Evolutionary conservation across 805 yeast genomes (phyloP).

Genomic region (Schwanniomyces polymorphus): DNA sequence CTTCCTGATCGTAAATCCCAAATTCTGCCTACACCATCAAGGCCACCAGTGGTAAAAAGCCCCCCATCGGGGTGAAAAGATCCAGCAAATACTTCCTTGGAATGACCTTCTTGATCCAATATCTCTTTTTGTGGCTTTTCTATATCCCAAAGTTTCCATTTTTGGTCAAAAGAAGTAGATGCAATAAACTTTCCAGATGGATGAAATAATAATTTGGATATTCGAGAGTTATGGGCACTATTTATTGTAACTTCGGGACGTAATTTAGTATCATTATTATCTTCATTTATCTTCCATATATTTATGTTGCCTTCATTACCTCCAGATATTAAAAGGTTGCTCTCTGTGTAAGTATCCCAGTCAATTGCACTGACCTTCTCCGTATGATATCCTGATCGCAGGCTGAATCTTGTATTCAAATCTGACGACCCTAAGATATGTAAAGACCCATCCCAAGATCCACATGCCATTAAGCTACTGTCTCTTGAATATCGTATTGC

Average conservation of each 20-base stretch:
- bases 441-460: constrained; percentile 83
- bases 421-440: constrained; percentile 45
- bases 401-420: constrained; percentile 25
- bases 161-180: constrained; percentile 76
- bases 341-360: constrained; percentile 48
- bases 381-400: constrained; percentile 44
- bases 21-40: constrained; percentile 67
- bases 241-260: constrained; percentile 17
- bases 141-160: constrained; percentile 90
- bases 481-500: constrained; percentile 46
- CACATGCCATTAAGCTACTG: constrained; percentile 50
- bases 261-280: constrained; percentile 3
- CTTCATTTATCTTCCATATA: constrained; percentile 23
- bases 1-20: constrained; percentile 90
- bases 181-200: constrained; percentile 59
- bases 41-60: constrained; percentile 71
- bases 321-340: constrained; percentile 26
- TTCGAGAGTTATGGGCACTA: constrained; percentile 47
- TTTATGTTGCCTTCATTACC: constrained; percentile 39
- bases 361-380: constrained; percentile 74
- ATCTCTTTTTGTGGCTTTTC: constrained; percentile 44
- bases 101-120: constrained; percentile 81
- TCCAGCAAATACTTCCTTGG: constrained; percentile 64
- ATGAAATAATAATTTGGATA: constrained; percentile 62
- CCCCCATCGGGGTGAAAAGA: constrained; percentile 78